A percentile compares a stretch with the other conserved stretches of the same genome.
Conservation (phyloP, 2,329 filamentous ascomycete species). For the Elsinoe fawcettii region DNA sequence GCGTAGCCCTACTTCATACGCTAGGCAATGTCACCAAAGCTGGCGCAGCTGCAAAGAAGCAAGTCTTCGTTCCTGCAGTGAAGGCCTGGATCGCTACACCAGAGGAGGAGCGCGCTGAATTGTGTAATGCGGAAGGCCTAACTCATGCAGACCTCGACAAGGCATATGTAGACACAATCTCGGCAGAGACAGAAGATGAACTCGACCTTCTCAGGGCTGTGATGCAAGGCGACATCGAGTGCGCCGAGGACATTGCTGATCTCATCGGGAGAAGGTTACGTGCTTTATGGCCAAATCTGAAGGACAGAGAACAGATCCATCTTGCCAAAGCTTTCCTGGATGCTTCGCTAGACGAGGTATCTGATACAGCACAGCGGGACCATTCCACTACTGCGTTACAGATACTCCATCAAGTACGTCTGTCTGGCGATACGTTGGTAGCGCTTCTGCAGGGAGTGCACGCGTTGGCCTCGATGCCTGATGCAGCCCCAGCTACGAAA, state of each 20-base stretch:
- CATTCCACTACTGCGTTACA: conserved; percentile 54
- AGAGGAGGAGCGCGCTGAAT: conserved; percentile 43
- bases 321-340: conserved; percentile 58
- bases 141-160: conserved; percentile 43
- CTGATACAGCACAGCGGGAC: conserved; percentile 31
- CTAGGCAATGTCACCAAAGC: conserved; percentile 66
- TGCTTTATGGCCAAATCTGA: conserved; percentile 65
- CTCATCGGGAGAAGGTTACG: conserved; percentile 62
- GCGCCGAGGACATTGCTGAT: conserved; percentile 46
- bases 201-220: conserved; percentile 47
- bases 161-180: conserved; percentile 46
- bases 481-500: conserved; percentile 66
- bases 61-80: conserved; percentile 67
- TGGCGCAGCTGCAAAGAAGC: conserved; percentile 63
- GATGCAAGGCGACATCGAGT: conserved; percentile 37
- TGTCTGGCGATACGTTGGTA: conserved; percentile 64
- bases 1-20: conserved; percentile 61
- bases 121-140: conserved; percentile 45
- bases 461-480: conserved; percentile 62
- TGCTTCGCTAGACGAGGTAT: conserved; percentile 42
- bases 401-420: conserved; percentile 62
- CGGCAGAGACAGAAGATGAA: conserved; percentile 51
- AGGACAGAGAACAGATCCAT: conserved; percentile 52
- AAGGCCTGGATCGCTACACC: conserved; percentile 57
- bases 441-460: conserved; percentile 68